Evolutionary conservation across 768 basidiomycete species (phyloP), one percentile per base, ranked within the genome.

Genomic region (Lyophyllum shimeji): DNA sequence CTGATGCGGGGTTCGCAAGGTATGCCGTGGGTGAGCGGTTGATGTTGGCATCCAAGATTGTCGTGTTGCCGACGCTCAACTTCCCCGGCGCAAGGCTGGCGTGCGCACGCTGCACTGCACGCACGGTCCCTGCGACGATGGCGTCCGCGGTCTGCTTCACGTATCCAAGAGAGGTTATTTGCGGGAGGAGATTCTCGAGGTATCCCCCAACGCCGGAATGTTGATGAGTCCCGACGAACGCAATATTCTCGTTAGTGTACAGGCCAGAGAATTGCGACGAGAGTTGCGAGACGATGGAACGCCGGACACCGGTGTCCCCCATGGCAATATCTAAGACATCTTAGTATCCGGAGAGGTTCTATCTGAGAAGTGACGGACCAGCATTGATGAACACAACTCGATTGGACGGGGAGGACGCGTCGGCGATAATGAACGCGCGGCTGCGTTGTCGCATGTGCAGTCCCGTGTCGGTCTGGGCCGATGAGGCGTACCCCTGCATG

Each of bases 121-220:
- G 75, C 13, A 92, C 82, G 0, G 85, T 86, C 3, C 89, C 89
- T 6, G 77, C 67, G 23, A 91, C 77, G 61, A 92, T 89, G 3
- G 89, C 90, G 55, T 83, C 80, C 33, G 84, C 89, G 0, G 87
- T 83, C 69, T 87, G 78, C 50, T 78, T 78, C 52, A 92, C 86
- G 62, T 88, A 89, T 13, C 90, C 90, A 1, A 88, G 74, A 7
- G 87, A 79, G 1, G 88, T 90, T 45, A 92, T 58, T 65, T 92
- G 89, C 0, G 89, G 89, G 25, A 93, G 81, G 25, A 92, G 76
- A 63, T 90, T 82, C 74, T 91, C 88, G 44, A 87, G 74, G 70
- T 90, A 91, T 0, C 89, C 89, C 18, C 88, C 89, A 24, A 89
- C 90, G 15, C 89, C 90, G 0, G 86, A 75, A 67, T 93, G 90